phyloP scores from a whole-genome alignment of 2,329 filamentous ascomycete species.

The Curvularia lunata region DNA sequence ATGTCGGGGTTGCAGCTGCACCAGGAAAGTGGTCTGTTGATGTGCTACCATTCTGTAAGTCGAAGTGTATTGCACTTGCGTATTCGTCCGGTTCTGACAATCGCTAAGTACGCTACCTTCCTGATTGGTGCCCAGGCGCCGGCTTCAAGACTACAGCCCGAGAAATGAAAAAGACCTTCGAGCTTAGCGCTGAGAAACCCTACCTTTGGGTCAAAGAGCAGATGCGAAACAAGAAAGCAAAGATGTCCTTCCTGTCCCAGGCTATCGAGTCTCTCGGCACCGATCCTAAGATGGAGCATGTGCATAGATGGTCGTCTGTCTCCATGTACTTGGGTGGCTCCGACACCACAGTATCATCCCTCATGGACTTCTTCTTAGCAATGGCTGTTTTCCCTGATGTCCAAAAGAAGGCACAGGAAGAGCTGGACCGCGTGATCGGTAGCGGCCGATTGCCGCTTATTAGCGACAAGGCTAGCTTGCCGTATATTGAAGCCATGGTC shows the following conservation, averaged over 20 bases:
- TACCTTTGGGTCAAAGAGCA: constrained; percentile 55
- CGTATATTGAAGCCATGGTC: constrained; percentile 45
- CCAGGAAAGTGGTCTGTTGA: constrained; percentile 58
- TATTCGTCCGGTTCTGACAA: not conserved
- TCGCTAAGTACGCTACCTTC: constrained; percentile 48
- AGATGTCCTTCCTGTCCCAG: constrained; percentile 51
- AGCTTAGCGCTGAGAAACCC: constrained; percentile 47
- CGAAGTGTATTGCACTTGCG: no score
- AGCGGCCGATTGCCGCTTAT: constrained; percentile 55
- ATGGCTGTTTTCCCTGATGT: constrained; percentile 59
- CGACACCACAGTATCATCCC: constrained; percentile 53
- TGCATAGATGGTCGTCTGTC: constrained; percentile 53
- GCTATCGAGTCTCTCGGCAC: constrained; percentile 44
- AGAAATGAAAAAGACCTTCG: constrained; percentile 44
- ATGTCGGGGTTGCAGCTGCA: constrained; percentile 50
- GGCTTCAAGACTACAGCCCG: constrained; percentile 54
- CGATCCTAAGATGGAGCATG: constrained; percentile 42
- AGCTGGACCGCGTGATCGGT: constrained; percentile 59
- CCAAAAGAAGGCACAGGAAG: constrained; percentile 56
- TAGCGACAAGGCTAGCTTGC: constrained; percentile 54
- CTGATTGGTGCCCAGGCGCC: constrained; percentile 57
- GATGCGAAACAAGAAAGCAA: constrained; percentile 41
- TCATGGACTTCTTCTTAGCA: constrained; percentile 58
- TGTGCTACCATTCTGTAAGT: constrained; percentile 52
- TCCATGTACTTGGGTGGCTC: constrained; percentile 56